Base-by-base conservation (phyloP, 805 yeast genomes). In the Peterozyma xylosa region DNA sequence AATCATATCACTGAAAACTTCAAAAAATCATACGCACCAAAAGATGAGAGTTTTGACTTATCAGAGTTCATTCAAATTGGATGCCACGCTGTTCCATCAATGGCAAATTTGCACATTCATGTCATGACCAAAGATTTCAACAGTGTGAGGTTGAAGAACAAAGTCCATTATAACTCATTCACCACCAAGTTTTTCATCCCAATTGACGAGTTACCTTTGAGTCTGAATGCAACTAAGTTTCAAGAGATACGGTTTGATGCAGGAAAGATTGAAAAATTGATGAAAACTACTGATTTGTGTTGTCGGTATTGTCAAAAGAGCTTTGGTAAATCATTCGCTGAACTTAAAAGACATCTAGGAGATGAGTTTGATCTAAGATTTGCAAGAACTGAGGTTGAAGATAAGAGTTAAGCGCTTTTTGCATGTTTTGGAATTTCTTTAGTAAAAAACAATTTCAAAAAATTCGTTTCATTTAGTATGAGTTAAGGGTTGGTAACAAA, bases 101-200 rank as follows among this genome's bases (percentile, higher is more conserved):
- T 86, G 71, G 61, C 60, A 35, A 84, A 86, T 56, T 53, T 86
- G 38, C 95, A 86, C 54, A 64, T 86, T 15, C 95, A 86, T 62
- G 76, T 86, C 18, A 68, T 86, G 39, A 78, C 89, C 0, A 66
- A 63, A 40, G 95, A 86, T 58, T 73, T 82, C 53, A 53, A 66
- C 50, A 75, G 85, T 9, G 62, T 62, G 0, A 53, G 66, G 21
- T 45, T 86, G 63, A 86, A 84, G 57, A 66, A 78, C 51, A 75
- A 71, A 47, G 71, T 68, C 44, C 95, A 86, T 58, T 86, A 77
- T 58, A 80, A 80, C 54, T 80, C 89, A 3, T 86, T 86, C 61
- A 79, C 68, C 16, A 76, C 89, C 0, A 52, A 53, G 0, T 86
- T 86, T 55, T 85, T 86, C 45, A 76, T 84, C 1, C 62, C 64